Evolutionary conservation across 2,329 filamentous ascomycete species (phyloP).

Genomic region (Paecilomyces variotii): DNA sequence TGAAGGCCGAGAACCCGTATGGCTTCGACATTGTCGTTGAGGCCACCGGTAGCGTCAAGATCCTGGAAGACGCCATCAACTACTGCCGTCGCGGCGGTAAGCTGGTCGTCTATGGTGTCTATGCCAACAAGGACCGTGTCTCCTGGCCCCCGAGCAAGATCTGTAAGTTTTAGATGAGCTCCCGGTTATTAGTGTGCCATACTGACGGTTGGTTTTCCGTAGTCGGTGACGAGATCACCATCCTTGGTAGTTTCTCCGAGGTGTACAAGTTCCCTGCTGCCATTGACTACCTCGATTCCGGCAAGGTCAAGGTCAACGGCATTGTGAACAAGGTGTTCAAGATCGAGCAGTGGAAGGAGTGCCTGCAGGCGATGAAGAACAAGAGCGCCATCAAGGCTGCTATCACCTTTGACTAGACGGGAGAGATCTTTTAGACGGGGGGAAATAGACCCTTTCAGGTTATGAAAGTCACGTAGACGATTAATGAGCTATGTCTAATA

Average conservation of each 20-base stretch:
- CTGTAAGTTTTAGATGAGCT: slow-evolving; percentile 41
- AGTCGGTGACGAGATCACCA: slow-evolving; percentile 58
- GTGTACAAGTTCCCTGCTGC: slow-evolving; percentile 62
- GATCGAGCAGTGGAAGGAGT: slow-evolving; percentile 65
- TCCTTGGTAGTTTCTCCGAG: slow-evolving; percentile 65
- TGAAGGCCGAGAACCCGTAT: slow-evolving; percentile 59
- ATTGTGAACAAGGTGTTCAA: slow-evolving; percentile 68
- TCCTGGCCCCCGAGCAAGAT: slow-evolving; percentile 66
- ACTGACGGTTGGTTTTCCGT: slow-evolving; percentile 12
- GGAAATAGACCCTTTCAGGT: neutral
- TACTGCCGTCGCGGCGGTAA: slow-evolving; percentile 65
- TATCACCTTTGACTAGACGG: slow-evolving; percentile 56
- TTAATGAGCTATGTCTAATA: neutral
- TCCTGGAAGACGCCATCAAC: slow-evolving; percentile 63
- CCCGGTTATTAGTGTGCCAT: neutral
- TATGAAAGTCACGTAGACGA: neutral
- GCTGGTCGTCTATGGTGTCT: slow-evolving; percentile 65
- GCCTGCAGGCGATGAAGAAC: slow-evolving; percentile 62
- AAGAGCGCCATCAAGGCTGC: slow-evolving; percentile 68
- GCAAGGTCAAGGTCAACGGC: slow-evolving; percentile 45
- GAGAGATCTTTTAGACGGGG: neutral
- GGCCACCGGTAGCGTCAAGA: slow-evolving; percentile 60
- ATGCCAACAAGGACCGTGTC: slow-evolving; percentile 54
- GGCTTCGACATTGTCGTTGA: slow-evolving; percentile 68
- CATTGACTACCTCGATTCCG: slow-evolving; percentile 44